Evolutionary conservation across 2,329 filamentous ascomycete genomes (phyloP).

Genomic region (Beauveria asiatica): DNA sequence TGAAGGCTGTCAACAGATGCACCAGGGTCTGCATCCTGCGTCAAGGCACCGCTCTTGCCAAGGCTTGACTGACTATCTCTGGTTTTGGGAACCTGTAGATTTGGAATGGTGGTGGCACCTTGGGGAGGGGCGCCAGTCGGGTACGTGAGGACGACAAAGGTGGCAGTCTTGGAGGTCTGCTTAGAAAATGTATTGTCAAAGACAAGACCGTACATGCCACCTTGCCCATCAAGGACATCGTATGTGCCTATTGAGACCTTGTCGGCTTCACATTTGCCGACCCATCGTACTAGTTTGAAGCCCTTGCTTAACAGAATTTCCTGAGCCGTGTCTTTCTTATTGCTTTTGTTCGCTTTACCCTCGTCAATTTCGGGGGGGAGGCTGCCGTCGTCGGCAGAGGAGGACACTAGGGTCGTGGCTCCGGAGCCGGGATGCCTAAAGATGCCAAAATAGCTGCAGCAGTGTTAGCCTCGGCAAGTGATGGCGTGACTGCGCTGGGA

Average conservation of each 20-base stretch:
- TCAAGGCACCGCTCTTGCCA: constrained; percentile 38
- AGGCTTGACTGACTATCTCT: constrained; percentile 42
- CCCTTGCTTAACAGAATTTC: constrained; percentile 58
- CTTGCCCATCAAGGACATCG: constrained; percentile 64
- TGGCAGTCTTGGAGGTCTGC: constrained; percentile 86
- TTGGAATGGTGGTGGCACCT: constrained; percentile 60
- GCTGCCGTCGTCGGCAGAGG: constrained; percentile 34
- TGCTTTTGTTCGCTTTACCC: constrained; percentile 39
- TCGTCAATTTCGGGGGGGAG: constrained; percentile 34
- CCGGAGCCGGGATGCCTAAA: constrained; percentile 88
- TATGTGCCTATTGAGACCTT: constrained; percentile 87
- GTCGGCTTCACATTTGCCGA: constrained; percentile 92
- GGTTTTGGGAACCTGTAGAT: constrained; percentile 36
- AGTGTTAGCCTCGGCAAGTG: constrained; percentile 8
- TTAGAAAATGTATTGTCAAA: constrained; percentile 99
- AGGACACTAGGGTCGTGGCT: constrained; percentile 36
- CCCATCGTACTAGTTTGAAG: constrained; percentile 69
- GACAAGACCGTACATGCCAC: constrained; percentile 90
- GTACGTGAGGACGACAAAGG: constrained; percentile 89
- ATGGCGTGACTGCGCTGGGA: constrained; percentile 13
- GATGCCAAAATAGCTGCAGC: constrained; percentile 76
- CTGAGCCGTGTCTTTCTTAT: constrained; percentile 54
- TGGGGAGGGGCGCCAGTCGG: constrained; percentile 74
- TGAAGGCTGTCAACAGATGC: constrained; percentile 55
- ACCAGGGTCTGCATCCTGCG: constrained; percentile 35